Evolutionary conservation across 2,329 filamentous ascomycete genomes (phyloP), one percentile per base, ranked within the genome.

Genomic region (Curvularia eragrostidis): DNA sequence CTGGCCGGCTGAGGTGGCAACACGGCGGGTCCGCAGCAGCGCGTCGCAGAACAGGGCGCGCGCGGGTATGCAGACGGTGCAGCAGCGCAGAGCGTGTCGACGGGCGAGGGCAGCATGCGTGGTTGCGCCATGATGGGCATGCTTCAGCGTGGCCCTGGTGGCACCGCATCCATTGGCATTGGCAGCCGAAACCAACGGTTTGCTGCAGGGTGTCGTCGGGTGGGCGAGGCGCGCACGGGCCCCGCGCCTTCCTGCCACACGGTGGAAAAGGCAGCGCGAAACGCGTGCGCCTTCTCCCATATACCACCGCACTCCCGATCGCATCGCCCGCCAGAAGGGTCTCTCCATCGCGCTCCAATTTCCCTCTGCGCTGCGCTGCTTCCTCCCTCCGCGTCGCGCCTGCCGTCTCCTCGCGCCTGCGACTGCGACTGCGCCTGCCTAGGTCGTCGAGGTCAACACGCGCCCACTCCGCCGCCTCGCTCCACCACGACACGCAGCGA

Each of bases 261-360:
- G 58, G 56, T 49, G 61, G 58, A 66, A 65, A 67, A 67, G 65
- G 64, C 60, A 54, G 68, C 65, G 64, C 66, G 67, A 61, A 57
- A 36, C 32, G 32, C 32, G 32, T 66, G 66, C 67, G 66, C 65
- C 63, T 39, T 58, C 47, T 52, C 58, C 60, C 63, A 63, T 67
- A 61, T 64, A 62, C 65, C 69, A 66, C 57, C 23, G 28, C 55
- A 30, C 46, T 64, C 63, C 60, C 66, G 68, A 68, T 70, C 65
- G 63, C 64, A 54, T 21, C 59, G 63, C 64, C 59, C 65, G 63
- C 62, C 52, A 56, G 49, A 71, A 67, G 65, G 60, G 62, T 68
- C 66, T 54, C 48, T 57, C 44, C 64, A 68, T 69, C 66, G 65
- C 61, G 61, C 59, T 48, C 48, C 42, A 51, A 52, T 39, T 52